Base-by-base conservation (phyloP, 441 rosid genomes). In the Kokia cookei region DNA sequence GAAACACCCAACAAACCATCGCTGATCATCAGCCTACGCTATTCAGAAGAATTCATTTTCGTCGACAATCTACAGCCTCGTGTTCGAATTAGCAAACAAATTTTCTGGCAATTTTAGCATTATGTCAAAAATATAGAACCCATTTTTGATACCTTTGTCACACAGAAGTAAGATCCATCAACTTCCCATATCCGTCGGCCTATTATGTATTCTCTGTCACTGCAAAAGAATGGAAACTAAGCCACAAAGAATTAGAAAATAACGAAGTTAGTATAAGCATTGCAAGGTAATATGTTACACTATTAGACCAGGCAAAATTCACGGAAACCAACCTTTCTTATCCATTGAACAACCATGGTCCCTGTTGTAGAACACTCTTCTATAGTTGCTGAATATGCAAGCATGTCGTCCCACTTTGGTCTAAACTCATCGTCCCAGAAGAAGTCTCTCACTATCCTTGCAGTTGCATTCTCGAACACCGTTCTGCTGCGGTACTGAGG, bases 391-490 rank as follows among this genome's bases (percentile, higher is more conserved):
- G 86, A 80, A 77, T 48, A 65, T 47, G 86, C 80, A 75, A 93
- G 97, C 98, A 90, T 93, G 77, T 89, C 86, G 65, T 93, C 96
- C 98, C 98, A 93, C 62, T 83, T 84, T n/a, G 84, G 73, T 64
- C 96, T 85, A 72, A 90, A 93, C 63, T 84, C 90, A 67, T 93
- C 94, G 37, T 93, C 98, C 98, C 97, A 91, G 65, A 89, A 93
- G 74, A 93, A 92, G 76, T 91, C 97, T 78, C 96, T 87, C 80
- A 91, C 79, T 55, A 78, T 40, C 82, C 86, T 89, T 5, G 98
- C 86, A 0, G 85, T 77, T 59, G 87, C 89, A 83, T 89, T 85
- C 77, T 90, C 96, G 76, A 89, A 88, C 29, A 91, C 80, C 1
- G 93, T 91, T 70, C 84, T 80, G 76, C 84, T 84, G 22, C 88